phyloP scores from a whole-genome alignment of 495 filamentous ascomycete species.

The Xylaria acuta region DNA sequence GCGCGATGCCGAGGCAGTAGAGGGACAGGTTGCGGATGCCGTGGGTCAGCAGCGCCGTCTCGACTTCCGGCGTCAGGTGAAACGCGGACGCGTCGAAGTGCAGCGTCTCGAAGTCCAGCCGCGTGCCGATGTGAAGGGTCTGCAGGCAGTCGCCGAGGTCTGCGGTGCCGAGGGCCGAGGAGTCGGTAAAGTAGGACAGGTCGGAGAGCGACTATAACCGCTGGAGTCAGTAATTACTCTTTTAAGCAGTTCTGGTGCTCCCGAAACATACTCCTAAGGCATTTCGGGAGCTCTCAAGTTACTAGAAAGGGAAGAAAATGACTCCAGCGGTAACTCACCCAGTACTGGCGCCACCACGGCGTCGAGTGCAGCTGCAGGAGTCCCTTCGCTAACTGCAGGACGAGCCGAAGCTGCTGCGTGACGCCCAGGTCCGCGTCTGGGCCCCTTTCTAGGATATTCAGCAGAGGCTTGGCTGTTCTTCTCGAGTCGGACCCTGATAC shows the following conservation, averaged over 20 bases:
- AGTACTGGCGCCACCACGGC: constrained; percentile 8
- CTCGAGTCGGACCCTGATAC: neutral
- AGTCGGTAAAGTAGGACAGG: constrained; percentile 15
- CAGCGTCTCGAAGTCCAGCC: constrained; percentile 9
- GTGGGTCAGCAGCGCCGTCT: constrained; percentile 15
- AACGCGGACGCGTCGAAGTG: neutral
- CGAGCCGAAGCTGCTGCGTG: constrained; percentile 18
- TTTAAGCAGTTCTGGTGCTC: no score
- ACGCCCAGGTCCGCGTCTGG: constrained; percentile 5
- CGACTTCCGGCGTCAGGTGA: constrained; percentile 2
- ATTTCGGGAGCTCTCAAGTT: no score
- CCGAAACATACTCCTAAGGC: no score
- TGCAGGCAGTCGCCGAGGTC: neutral
- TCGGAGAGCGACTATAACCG: constrained; percentile 5
- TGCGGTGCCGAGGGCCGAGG: neutral
- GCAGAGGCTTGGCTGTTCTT: neutral
- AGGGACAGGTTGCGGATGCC: constrained; percentile 16
- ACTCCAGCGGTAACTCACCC: no score
- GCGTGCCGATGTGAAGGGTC: constrained; percentile 8
- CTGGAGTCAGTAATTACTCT: no score
- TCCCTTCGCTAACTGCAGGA: constrained; percentile 7
- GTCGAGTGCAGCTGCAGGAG: constrained; percentile 17
- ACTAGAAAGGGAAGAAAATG: no score
- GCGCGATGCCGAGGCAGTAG: constrained; percentile 23
- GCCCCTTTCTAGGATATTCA: neutral